A percentile compares a stretch with the other conserved stretches of the same genome.
Evolutionary conservation across 1,139 yeast genomes (phyloP).

Genomic region (Saccharomyces hybrid): DNA sequence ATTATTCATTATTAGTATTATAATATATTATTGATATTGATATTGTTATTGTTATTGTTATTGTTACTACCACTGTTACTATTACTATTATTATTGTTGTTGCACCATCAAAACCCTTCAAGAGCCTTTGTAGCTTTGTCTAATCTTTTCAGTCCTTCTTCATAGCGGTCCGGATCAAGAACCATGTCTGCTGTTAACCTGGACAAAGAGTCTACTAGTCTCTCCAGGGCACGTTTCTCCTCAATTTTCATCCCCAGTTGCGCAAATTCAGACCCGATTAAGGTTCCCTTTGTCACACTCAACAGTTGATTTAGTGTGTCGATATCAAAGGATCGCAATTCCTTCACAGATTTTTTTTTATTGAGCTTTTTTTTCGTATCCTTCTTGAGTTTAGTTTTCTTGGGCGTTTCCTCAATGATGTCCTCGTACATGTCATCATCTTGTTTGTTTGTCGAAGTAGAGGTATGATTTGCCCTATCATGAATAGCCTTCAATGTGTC

Average conservation of each 20-base stretch:
- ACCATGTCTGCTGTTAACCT: conserved; percentile 86
- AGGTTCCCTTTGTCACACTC: conserved; percentile 52
- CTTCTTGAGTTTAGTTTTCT: conserved; percentile 3
- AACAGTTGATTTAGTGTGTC: conserved; percentile 50
- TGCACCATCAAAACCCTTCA: conserved; percentile 54
- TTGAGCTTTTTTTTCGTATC: conserved; percentile 4
- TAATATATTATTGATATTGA: neutral
- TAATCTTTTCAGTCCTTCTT: conserved; percentile 71
- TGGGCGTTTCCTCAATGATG: conserved; percentile 8
- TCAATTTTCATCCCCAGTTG: conserved; percentile 65
- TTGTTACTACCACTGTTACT: neutral
- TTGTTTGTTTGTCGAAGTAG: conserved; percentile 1
- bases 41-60: neutral
- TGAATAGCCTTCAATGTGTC: neutral
- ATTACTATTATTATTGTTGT: neutral
- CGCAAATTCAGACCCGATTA: conserved; percentile 48
- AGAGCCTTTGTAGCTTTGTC: conserved; percentile 75
- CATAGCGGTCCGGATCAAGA: conserved; percentile 68
- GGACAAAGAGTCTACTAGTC: conserved; percentile 76
- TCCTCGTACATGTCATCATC: conserved; percentile 14
- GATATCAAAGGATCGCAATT: conserved; percentile 48
- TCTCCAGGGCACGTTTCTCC: conserved; percentile 74
- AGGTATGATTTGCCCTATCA: neutral
- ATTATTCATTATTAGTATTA: neutral
- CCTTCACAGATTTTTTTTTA: conserved; percentile 14